Percentiles rank a stretch among this genome's conserved stretches.
phyloP scores from a whole-genome alignment of 352 stramenopile species.

The Phytophthora ramorum region DNA sequence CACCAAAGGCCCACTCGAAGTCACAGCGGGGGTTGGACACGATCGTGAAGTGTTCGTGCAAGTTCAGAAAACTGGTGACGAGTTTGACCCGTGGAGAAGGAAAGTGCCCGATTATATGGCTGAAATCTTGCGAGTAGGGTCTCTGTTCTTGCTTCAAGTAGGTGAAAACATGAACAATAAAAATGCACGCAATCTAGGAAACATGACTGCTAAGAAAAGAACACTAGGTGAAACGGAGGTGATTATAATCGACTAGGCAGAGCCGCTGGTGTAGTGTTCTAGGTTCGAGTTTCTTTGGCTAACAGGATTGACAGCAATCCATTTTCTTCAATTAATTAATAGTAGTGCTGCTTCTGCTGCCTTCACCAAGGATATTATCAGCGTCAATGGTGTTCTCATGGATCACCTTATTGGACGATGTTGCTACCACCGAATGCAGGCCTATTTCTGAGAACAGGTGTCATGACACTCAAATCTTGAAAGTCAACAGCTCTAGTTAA shows the following conservation, averaged over 20 bases:
- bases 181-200: neutral
- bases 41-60: constrained; percentile 4
- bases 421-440: too few relatives aligned
- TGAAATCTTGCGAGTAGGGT: constrained; percentile 9
- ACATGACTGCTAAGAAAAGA: constrained; percentile 1
- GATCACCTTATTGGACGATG: too few relatives aligned
- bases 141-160: constrained; percentile 1
- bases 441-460: too few relatives aligned
- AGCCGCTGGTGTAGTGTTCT: neutral
- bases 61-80: constrained; percentile 18
- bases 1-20: constrained; percentile 14
- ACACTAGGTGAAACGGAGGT: neutral
- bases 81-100: constrained; percentile 11
- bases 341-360: too few relatives aligned
- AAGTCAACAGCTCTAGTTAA: too few relatives aligned
- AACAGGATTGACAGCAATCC: too few relatives aligned
- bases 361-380: too few relatives aligned
- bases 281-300: too few relatives aligned
- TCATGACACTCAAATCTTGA: too few relatives aligned
- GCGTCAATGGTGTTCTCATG: too few relatives aligned
- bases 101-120: constrained; percentile 11
- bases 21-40: constrained; percentile 5
- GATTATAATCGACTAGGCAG: constrained; percentile 9
- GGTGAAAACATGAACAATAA: neutral
- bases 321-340: too few relatives aligned